Base-by-base conservation (phyloP, 2,329 filamentous ascomycete genomes). In the Allantophomopsis cytisporea region DNA sequence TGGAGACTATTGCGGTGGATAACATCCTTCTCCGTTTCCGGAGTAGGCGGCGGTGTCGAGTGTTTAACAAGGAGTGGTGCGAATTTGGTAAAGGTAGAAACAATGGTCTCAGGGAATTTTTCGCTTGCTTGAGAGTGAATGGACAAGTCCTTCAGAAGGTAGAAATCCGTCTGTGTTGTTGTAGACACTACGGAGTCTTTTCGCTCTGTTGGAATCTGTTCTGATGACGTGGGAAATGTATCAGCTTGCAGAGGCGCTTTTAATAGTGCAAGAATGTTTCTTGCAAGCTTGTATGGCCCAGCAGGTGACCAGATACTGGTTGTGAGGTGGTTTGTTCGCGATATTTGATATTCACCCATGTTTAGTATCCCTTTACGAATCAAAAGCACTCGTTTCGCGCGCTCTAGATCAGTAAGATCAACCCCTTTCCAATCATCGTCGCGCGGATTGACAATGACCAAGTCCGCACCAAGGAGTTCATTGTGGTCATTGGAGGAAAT, bases 281-380 rank as follows among this genome's bases (percentile, higher is more conserved):
- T 38, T 21, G 52, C 52, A 13, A 55, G 48, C 28, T 48, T 51
- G 38, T 47, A 52, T 16, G 51, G 51, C 15, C 50, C 50, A 7
- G 52, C 39, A 12, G 51, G 51, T 13, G 41, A 41, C 8, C 38
- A 45, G 2, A 54, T 46, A 14, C 23, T 28, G 11, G 23, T 28
- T 28, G 23, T 28, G 8, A 28, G 23, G 8, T 28, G 23, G 8
- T 28, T 28, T 4, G 7, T 28, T 8, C 23, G 23, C 23, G 23
- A 28, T 5, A 28, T 28, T 28, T 28, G 23, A 28, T 28, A 28
- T 28, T 28, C 23, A 3, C 23, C 23, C 23, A 28, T 28, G 8
- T 28, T 28, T 12, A 28, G 23, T 8, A 28, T 28, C 23, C 23
- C 23, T 28, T 28, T 28, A 4, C 23, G 23, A 12, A 28, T 28